Percentiles rank a stretch among this genome's conserved stretches.
Conservation (phyloP, 108 stramenopile species). For the Nitzschia putrida region DNA sequence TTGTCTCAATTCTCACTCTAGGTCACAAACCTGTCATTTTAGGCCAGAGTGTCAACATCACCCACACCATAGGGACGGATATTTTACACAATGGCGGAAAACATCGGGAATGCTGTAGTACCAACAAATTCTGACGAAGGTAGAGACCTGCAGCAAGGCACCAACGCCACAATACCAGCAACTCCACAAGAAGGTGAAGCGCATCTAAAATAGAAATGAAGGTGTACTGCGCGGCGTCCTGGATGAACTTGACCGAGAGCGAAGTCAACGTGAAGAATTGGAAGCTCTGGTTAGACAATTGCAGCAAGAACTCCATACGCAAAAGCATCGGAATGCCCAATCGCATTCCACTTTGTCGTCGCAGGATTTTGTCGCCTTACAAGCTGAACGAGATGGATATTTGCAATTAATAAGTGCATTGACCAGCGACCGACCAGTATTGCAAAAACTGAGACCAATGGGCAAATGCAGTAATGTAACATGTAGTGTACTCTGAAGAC, state of each 20-base stretch:
- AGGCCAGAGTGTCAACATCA: neutral
- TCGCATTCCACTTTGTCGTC: conserved; percentile 7
- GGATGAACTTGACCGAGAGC: conserved; percentile 61
- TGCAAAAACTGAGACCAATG: conserved; percentile 8
- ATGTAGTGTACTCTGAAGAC: no score
- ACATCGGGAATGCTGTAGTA: no score
- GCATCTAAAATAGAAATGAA: conserved; percentile 34
- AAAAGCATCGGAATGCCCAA: conserved; percentile 13
- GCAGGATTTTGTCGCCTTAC: conserved; percentile 30
- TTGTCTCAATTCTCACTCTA: no score
- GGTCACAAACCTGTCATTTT: no score
- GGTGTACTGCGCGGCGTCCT: conserved; percentile 49
- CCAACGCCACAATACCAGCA: no score
- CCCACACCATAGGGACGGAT: neutral
- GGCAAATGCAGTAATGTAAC: no score
- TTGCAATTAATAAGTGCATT: conserved; percentile 50
- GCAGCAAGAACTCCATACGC: conserved; percentile 30
- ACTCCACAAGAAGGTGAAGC: neutral
- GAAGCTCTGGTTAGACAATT: conserved; percentile 43
- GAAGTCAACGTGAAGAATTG: conserved; percentile 55
- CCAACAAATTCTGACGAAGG: no score
- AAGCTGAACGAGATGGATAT: conserved; percentile 49
- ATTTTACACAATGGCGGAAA: no score
- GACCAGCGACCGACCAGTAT: conserved; percentile 50
- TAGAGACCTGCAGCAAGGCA: no score